Evolutionary conservation across 352 stramenopile genomes (phyloP), one percentile per base, ranked within the genome.

Genomic region (Phytopythium sindhum): DNA sequence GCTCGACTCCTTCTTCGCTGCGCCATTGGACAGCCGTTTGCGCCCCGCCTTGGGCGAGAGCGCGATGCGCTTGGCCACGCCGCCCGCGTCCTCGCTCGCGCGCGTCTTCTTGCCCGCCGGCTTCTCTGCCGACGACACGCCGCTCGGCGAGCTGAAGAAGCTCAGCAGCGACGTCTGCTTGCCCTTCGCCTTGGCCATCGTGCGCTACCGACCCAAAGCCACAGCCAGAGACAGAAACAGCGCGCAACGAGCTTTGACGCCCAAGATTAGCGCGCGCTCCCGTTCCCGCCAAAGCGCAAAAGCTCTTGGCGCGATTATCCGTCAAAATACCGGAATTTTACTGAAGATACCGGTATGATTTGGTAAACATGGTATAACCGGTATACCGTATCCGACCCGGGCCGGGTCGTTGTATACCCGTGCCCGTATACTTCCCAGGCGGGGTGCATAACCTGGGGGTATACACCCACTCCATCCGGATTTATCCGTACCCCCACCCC

Each of bases 101-200:
- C 41, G 41, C 15, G 41, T 15, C 41, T 50, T 31, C 12, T 28
- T 61, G 2, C 48, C 33, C 24, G 67, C 41, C 35, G 67, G 19
- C 53, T 84, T 80, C 65, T 78, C 75, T 37, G 55, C 44, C 23
- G 67, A 68, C 24, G 69, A 61, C 23, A 53, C 67, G 39, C 67
- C 65, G 39, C 68, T 75, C 33, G 81, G 82, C 61, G 86, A 82
- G 48, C 84, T 93, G 72, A 95, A 95, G 84, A 95, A 95, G 72
- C 70, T 91, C 64, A 95, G 75, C 61, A 95, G 66, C 53, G 84
- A 88, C 69, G 88, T 90, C 75, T 95, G 85, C 74, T 82, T 85
- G 56, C 56, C 17, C 56, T 51, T 51, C 0, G 60, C 54, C 56
- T 77, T 88, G 48, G 56, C 67, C 39, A 68, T 73, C 26, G 64